Conservation (phyloP, 768 basidiomycete species). For the Phlebiopsis flavidoalba region DNA sequence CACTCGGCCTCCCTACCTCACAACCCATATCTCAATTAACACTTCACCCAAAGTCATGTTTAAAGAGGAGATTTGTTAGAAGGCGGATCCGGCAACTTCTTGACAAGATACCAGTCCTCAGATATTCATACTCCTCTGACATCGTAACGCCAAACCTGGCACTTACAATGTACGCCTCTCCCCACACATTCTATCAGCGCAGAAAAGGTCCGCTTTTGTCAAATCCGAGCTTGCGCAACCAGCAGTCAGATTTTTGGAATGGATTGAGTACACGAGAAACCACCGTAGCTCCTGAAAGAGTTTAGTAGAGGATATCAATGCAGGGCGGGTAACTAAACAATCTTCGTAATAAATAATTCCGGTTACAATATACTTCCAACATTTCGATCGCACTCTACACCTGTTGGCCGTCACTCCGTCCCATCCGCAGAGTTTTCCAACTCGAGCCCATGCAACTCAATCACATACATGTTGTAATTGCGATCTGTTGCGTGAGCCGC, state of each 20-base stretch:
- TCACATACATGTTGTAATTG: constrained; percentile 83
- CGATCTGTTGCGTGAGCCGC: constrained; percentile 53
- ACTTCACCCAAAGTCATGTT: neutral
- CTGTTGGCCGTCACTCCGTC: constrained; percentile 5
- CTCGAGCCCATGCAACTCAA: constrained; percentile 83
- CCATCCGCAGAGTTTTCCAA: constrained; percentile 40
- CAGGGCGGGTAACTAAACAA: constrained; percentile 7
- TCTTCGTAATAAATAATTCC: constrained; percentile 15
- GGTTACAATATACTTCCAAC: constrained; percentile 12
- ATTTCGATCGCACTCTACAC: neutral
- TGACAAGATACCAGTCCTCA: constrained; percentile 51
- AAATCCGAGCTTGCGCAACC: neutral
- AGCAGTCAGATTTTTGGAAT: neutral
- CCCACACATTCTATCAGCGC: neutral
- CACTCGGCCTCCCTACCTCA: neutral
- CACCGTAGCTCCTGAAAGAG: neutral
- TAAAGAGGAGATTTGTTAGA: constrained; percentile 27
- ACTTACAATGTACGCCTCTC: neutral
- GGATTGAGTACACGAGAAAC: neutral
- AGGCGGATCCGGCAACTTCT: constrained; percentile 59
- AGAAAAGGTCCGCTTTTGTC: neutral
- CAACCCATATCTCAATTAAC: neutral
- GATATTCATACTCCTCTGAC: constrained; percentile 19
- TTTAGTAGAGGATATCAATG: neutral
- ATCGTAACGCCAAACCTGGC: constrained; percentile 11